Percentiles rank a stretch among this genome's conserved stretches.
phyloP scores from a whole-genome alignment of 441 rosid genomes.

The Erysimum cheiri region DNA sequence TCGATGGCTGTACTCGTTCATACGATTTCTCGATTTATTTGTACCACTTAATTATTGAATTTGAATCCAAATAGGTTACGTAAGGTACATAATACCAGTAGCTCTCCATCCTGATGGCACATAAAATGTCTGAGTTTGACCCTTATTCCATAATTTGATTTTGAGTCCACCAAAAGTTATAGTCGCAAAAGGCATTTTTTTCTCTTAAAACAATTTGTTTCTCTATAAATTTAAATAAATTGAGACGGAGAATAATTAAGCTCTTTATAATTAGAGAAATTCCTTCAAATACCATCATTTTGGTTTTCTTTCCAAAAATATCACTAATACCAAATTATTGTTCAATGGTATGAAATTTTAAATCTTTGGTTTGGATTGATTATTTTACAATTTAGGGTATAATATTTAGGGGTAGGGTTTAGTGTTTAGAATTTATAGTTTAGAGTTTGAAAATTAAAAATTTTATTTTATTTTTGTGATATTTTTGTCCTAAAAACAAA shows the following conservation, averaged over 20 bases:
- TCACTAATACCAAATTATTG: no score
- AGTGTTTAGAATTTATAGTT: no score
- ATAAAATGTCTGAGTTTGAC: constrained; percentile 15
- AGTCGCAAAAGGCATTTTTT: constrained; percentile 8
- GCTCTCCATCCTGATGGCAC: constrained; percentile 16
- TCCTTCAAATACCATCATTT: no score
- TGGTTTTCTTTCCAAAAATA: no score
- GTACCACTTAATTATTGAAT: constrained; percentile 15
- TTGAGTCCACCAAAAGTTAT: constrained; percentile 17
- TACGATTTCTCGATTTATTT: constrained; percentile 26
- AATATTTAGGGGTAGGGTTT: no score
- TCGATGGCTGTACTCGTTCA: constrained; percentile 4
- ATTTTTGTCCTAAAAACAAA: no score
- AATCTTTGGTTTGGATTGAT: no score
- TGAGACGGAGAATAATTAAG: background rate
- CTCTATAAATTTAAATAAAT: background rate
- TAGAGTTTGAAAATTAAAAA: no score
- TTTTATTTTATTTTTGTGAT: no score
- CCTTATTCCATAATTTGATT: constrained; percentile 3
- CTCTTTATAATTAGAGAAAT: constrained; percentile 1
- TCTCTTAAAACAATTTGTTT: background rate
- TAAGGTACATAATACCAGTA: constrained; percentile 29
- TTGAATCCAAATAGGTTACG: constrained; percentile 34
- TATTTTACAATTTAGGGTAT: no score
- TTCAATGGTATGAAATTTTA: no score